Base-by-base conservation (phyloP, 169 alveolate genomes). In the Cryptosporidium baileyi region DNA sequence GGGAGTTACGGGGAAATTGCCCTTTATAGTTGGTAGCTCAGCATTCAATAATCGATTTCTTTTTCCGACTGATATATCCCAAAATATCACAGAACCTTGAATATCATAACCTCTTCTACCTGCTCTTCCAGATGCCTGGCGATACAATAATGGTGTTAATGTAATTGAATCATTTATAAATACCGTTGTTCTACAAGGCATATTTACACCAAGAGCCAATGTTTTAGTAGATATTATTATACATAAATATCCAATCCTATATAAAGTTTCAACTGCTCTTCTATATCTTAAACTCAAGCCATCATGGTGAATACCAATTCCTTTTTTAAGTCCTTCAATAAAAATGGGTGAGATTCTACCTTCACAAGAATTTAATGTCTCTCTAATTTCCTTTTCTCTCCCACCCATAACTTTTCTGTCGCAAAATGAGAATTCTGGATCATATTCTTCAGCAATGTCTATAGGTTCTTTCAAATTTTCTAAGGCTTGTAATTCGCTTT, bases 41-140 rank as follows among this genome's bases (percentile, higher is more conserved):
- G 95, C 90, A 9, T 91, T 88, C 52, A 93, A 81, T 51, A 94
- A 82, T 57, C 92, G 80, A 61, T 89, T 91, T 17, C 93, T 88
- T 62, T 94, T 92, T 60, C 92, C 92, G 63, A 90, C 91, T 30
- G 96, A 95, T 43, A 94, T 88, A 41, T 91, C 94, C 96, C 96
- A 93, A 90, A 95, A 94, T 26, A 95, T 80, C 40, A 95, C 94
- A 61, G 94, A 92, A 6, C 98, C 98, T 65, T 91, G 91, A 43
- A 94, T 82, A 89, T 95, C 98, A 85, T 92, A 95, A 24, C 98
- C 97, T 60, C 98, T 93, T 51, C 98, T 81, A 6, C 97, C 97
- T 1, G 97, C 95, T 22, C 98, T 95, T 26, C 98, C 98, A 19
- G 95, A 91, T 89, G 94, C 93, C 82, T 95, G 98, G 63, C 95